Percentiles rank a stretch among this genome's conserved stretches.
Conservation (phyloP, 2,329 filamentous ascomycete species). For the Tolypocladium cylindrosporum region DNA sequence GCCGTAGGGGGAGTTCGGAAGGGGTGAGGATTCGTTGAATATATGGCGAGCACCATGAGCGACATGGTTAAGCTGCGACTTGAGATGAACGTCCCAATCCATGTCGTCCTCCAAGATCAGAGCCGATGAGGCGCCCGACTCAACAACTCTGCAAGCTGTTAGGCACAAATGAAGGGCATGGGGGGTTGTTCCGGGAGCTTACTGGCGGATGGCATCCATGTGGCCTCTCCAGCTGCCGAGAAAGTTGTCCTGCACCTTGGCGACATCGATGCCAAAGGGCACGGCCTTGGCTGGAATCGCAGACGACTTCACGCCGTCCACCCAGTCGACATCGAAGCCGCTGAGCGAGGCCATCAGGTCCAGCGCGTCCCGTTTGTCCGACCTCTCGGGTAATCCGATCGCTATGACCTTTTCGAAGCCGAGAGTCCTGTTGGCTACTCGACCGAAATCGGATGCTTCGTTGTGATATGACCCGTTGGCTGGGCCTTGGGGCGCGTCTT, state of each 20-base stretch:
- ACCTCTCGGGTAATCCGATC: constrained; percentile 37
- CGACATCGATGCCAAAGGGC: constrained; percentile 16
- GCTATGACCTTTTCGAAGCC: constrained; percentile 40
- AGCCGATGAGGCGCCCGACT: constrained; percentile 22
- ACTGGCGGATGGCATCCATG: constrained; percentile 23
- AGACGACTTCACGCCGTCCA: constrained; percentile 32
- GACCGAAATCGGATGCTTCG: background rate
- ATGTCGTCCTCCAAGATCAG: constrained; percentile 34
- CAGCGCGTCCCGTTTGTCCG: constrained; percentile 40
- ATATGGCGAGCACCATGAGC: constrained; percentile 3
- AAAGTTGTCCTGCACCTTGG: constrained; percentile 17
- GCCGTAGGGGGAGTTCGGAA: constrained; percentile 29
- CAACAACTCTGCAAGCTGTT: constrained; percentile 16
- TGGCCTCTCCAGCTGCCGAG: constrained; percentile 33
- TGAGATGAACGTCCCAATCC: constrained; percentile 31
- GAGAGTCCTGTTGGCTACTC: constrained; percentile 8
- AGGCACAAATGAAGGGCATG: background rate
- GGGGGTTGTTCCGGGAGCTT: background rate
- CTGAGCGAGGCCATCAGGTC: constrained; percentile 34
- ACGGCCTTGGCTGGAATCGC: constrained; percentile 25
- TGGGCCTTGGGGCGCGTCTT: background rate
- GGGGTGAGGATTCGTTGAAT: background rate
- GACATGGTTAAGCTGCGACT: constrained; percentile 9
- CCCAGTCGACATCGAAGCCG: constrained; percentile 32
- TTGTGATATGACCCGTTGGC: background rate